phyloP scores from a whole-genome alignment of 305 asterid species.

The Rubia tinctorum region DNA sequence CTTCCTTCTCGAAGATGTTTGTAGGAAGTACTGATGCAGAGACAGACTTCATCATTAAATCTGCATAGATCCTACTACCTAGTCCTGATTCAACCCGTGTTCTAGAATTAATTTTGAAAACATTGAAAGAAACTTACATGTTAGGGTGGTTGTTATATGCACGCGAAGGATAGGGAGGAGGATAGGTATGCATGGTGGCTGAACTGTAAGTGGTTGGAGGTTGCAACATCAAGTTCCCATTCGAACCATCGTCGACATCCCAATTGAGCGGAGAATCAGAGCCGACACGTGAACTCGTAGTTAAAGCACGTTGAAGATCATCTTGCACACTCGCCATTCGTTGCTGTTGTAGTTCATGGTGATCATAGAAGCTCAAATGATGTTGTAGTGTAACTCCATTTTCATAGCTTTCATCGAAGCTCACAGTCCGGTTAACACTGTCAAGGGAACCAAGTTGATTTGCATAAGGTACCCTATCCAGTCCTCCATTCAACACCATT shows the following conservation, averaged over 20 bases:
- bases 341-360: background rate
- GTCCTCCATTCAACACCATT: background rate
- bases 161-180: background rate
- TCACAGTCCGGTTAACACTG: background rate
- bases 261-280: background rate
- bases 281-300: background rate
- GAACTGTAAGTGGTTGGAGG: background rate
- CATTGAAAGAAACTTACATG: background rate
- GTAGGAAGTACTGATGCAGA: constrained; percentile 39
- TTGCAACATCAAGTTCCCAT: background rate
- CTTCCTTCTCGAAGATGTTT: constrained; percentile 51
- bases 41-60: background rate
- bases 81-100: background rate
- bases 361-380: background rate
- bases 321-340: background rate
- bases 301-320: background rate
- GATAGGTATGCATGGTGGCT: background rate
- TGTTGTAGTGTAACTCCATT: background rate
- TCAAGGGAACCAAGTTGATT: no score
- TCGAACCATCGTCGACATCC: background rate
- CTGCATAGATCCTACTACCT: background rate
- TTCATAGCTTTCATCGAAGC: background rate
- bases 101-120: background rate
- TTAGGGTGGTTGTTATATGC: background rate
- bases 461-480: background rate